These are phyloP conservation scores for Saksenaea oblongispora DNA, from an alignment of 371 early-diverging fungal species.

Conservation along the genomic window DNA sequence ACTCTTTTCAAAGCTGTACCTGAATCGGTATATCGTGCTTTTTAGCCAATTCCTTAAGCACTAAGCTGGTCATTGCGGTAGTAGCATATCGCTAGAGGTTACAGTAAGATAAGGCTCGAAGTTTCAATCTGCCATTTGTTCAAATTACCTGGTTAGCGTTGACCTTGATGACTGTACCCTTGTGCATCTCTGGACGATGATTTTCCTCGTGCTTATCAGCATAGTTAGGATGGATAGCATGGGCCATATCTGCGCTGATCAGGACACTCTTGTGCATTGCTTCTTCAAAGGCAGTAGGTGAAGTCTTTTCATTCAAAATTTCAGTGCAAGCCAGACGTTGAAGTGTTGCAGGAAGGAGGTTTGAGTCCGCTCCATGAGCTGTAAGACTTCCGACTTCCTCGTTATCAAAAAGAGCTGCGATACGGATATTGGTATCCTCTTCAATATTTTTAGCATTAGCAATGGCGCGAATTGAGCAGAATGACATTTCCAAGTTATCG, in stretches of 20 bases:
- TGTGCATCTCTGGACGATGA: conserved; percentile 91
- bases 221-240: conserved; percentile 93
- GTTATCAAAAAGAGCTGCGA: conserved; percentile 94
- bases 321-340: conserved; percentile 57
- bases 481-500: conserved; percentile 96
- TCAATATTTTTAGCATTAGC: conserved; percentile 54
- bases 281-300: conserved; percentile 77
- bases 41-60: conserved; percentile 82
- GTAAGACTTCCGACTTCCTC: conserved; percentile 98
- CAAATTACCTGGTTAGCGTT: conserved; percentile 86
- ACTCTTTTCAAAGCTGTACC: conserved; percentile 18
- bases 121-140: neutral
- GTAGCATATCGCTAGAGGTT: conserved; percentile 82
- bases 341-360: conserved; percentile 76
- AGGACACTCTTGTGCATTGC: conserved; percentile 83
- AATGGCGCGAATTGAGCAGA: conserved; percentile 70
- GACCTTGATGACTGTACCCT: conserved; percentile 93
- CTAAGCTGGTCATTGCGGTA: conserved; percentile 81
- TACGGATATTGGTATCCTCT: conserved; percentile 79
- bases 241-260: conserved; percentile 95
- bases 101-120: neutral
- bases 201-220: conserved; percentile 85
- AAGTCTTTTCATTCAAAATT: conserved; percentile 24
- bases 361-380: conserved; percentile 94
- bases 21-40: conserved; percentile 82